A percentile compares a stretch with the other conserved stretches of the same genome.
These are phyloP conservation scores for Claviceps paspali DNA, from an alignment of 2,329 filamentous ascomycete genomes.

Conservation along the genomic window DNA sequence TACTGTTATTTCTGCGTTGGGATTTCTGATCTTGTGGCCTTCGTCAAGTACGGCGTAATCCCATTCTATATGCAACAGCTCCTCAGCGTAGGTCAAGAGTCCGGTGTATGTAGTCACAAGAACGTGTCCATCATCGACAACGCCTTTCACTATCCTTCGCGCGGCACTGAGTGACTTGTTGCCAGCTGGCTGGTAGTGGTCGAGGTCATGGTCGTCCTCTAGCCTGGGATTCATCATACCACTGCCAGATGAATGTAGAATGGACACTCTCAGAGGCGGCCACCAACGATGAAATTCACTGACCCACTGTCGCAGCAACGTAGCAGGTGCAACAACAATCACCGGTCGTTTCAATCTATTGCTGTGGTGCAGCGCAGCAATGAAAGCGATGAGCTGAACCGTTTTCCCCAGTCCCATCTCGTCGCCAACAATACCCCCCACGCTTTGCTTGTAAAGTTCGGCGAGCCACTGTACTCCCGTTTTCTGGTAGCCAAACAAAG, in stretches of 20 bases:
- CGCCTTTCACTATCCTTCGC: slow-evolving; percentile 65
- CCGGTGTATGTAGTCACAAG: slow-evolving; percentile 93
- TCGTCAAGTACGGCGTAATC: slow-evolving; percentile 90
- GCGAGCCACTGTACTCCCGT: slow-evolving; percentile 94
- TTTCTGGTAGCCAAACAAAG: slow-evolving; percentile 92
- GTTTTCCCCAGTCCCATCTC: slow-evolving; percentile 99
- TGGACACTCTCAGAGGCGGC: slow-evolving; percentile 94
- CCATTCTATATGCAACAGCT: slow-evolving; percentile 75
- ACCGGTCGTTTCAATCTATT: slow-evolving; percentile 70
- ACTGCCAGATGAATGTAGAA: slow-evolving; percentile 86
- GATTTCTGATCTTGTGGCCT: slow-evolving; percentile 95
- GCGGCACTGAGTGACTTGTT: slow-evolving; percentile 40
- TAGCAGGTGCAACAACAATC: slow-evolving; percentile 85
- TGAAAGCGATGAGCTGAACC: slow-evolving; percentile 54
- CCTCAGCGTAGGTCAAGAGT: slow-evolving; percentile 77
- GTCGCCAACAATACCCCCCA: slow-evolving; percentile 89
- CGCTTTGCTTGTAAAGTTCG: slow-evolving; percentile 76
- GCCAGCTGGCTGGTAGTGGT: slow-evolving; percentile 21
- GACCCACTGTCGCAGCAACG: slow-evolving; percentile 93
- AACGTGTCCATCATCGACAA: slow-evolving; percentile 75
- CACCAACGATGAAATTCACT: slow-evolving; percentile 98
- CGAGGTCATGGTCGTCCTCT: slow-evolving; percentile 36
- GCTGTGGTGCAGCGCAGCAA: slow-evolving; percentile 87
- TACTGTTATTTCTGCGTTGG: slow-evolving; percentile 86
- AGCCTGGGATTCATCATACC: slow-evolving; percentile 81